phyloP scores from a whole-genome alignment of 129 eudicot genomes.

The Flaveria linearis region DNA sequence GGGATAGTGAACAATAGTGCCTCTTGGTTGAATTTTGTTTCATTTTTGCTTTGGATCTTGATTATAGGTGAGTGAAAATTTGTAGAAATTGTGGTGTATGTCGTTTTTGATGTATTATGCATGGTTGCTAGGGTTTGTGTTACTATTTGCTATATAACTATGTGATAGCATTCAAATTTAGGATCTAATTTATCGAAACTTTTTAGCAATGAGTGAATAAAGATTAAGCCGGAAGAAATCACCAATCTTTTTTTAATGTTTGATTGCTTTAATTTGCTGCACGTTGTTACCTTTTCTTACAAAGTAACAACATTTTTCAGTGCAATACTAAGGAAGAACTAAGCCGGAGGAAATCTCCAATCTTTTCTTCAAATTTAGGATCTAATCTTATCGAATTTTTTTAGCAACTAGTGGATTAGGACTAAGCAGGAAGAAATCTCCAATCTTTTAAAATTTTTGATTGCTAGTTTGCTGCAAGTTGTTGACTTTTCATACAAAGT shows the following conservation, averaged over 20 bases:
- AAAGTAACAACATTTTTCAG: too few species aligned
- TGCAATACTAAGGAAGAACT: too few species aligned
- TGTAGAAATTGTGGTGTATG: background rate
- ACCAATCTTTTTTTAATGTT: too few species aligned
- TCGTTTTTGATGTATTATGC: slow-evolving; percentile 15
- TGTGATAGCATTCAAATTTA: too few species aligned
- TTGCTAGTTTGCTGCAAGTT: slow-evolving; percentile 22
- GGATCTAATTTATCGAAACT: background rate
- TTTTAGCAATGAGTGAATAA: background rate
- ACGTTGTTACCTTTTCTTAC: too few species aligned
- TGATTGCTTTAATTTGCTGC: too few species aligned
- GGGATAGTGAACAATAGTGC: slow-evolving; percentile 29
- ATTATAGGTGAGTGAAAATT: slow-evolving; percentile 8
- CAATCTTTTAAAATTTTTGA: slow-evolving; percentile 14
- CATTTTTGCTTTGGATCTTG: slow-evolving; percentile 20
- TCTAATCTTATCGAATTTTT: background rate
- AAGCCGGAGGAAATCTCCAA: too few species aligned
- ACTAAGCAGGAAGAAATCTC: background rate
- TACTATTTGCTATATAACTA: background rate
- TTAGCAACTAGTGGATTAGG: slow-evolving; percentile 10
- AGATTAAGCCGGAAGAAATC: too few species aligned
- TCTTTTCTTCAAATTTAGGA: background rate
- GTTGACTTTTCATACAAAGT: slow-evolving; percentile 16
- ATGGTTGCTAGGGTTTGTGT: slow-evolving; percentile 1
- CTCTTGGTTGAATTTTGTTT: background rate